Evolutionary conservation across 352 stramenopile species (phyloP).

Genomic region (Globisporangium solare): DNA sequence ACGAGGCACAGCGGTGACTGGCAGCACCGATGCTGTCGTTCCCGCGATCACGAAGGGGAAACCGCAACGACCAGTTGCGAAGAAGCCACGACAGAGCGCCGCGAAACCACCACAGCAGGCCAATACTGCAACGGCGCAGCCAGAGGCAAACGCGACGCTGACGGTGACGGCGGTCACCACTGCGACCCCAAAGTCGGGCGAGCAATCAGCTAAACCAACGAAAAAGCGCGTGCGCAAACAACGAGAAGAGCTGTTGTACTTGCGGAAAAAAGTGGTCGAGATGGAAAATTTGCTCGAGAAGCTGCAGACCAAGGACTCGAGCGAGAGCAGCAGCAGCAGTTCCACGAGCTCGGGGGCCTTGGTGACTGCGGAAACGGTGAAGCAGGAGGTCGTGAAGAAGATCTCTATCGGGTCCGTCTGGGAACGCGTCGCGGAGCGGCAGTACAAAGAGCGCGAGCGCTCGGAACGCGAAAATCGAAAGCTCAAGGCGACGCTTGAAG

Average conservation of each 20-base stretch:
- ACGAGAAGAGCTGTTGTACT: constrained; percentile 9
- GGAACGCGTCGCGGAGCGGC: constrained; percentile 24
- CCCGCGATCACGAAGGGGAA: too few relatives aligned
- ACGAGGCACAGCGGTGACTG: not conserved
- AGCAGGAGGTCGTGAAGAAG: too few relatives aligned
- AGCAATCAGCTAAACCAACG: constrained; percentile 2
- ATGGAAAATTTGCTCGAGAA: constrained; percentile 7
- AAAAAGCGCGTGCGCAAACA: constrained; percentile 13
- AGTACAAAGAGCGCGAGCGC: constrained; percentile 19
- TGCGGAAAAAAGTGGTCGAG: constrained; percentile 10
- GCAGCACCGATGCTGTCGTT: too few relatives aligned
- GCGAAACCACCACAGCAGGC: too few relatives aligned
- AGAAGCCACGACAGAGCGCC: too few relatives aligned
- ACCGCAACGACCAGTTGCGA: too few relatives aligned
- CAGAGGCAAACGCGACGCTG: too few relatives aligned
- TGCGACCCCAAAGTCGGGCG: not conserved
- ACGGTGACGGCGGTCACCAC: too few relatives aligned
- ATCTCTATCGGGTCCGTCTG: constrained; percentile 12
- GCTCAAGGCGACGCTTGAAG: constrained; percentile 24
- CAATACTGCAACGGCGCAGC: too few relatives aligned
- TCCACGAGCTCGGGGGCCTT: not conserved
- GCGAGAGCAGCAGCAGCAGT: not conserved
- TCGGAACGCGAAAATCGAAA: constrained; percentile 28
- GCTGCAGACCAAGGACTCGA: not conserved
- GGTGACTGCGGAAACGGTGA: too few relatives aligned